phyloP scores from a whole-genome alignment of 352 stramenopile species.

The Pythium plurisporium region DNA sequence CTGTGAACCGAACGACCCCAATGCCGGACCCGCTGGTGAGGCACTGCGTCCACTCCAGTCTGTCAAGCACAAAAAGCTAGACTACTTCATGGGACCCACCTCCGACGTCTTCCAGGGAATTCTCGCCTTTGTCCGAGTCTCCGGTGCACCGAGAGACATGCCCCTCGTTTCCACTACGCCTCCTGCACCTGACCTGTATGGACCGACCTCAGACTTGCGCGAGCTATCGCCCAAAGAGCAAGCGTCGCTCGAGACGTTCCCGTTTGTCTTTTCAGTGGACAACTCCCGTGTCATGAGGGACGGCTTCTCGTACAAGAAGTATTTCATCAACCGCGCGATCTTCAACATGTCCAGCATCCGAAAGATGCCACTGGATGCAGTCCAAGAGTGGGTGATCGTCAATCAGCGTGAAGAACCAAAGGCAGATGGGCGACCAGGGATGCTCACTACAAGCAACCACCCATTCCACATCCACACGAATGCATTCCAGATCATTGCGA shows the following conservation, averaged over 20 bases:
- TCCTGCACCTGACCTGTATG: constrained; percentile 38
- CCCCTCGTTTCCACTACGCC: constrained; percentile 29
- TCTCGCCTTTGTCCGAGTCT: constrained; percentile 58
- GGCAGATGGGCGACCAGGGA: constrained; percentile 13
- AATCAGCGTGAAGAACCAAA: constrained; percentile 41
- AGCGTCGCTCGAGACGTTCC: constrained; percentile 33
- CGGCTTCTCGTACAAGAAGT: constrained; percentile 67
- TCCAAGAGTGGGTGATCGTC: constrained; percentile 75
- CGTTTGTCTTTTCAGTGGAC: constrained; percentile 58
- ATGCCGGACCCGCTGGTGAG: constrained; percentile 17
- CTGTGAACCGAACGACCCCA: constrained; percentile 34
- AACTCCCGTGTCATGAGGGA: constrained; percentile 34
- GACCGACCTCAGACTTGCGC: constrained; percentile 29
- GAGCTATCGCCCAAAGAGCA: constrained; percentile 27
- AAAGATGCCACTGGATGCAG: constrained; percentile 44
- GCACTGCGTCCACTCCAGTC: constrained; percentile 56
- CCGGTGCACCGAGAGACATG: constrained; percentile 29
- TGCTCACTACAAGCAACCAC: constrained; percentile 57
- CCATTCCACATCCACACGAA: constrained; percentile 87
- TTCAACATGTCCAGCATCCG: constrained; percentile 47
- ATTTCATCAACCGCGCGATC: constrained; percentile 63
- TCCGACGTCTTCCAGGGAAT: constrained; percentile 59
- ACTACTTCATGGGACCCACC: constrained; percentile 45
- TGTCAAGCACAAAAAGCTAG: constrained; percentile 29
- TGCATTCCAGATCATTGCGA: constrained; percentile 73